phyloP scores from a whole-genome alignment of 805 yeast species.

The Teunomyces lycoperdinae region DNA sequence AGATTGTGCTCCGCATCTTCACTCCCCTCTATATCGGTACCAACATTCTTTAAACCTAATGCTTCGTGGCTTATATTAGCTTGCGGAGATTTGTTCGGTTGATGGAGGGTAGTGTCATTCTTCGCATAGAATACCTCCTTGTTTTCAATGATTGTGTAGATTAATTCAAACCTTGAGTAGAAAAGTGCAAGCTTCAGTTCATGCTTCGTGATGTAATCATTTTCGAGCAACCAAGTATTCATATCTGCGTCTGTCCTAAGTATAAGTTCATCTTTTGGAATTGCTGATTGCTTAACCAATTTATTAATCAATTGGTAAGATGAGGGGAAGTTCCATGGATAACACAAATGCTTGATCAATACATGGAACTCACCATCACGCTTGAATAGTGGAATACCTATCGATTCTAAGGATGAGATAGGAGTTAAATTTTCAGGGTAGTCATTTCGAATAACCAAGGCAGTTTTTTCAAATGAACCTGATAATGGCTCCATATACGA shows the following conservation, averaged over 20 bases:
- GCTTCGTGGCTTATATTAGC: not conserved
- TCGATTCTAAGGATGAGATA: conserved; percentile 3
- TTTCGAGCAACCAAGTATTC: conserved; percentile 20
- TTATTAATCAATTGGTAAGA: conserved; percentile 38
- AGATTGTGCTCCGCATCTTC: not conserved
- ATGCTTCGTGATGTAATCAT: conserved; percentile 15
- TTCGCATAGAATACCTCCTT: conserved; percentile 15
- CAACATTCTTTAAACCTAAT: conserved; percentile 5
- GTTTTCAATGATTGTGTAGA: conserved; percentile 21
- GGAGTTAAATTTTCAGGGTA: not conserved
- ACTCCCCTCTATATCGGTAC: not conserved
- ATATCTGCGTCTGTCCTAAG: conserved; percentile 14
- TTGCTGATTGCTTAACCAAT: conserved; percentile 20
- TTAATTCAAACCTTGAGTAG: conserved; percentile 22
- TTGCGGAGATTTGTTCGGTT: not conserved
- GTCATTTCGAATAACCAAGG: not conserved
- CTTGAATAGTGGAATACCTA: conserved; percentile 10
- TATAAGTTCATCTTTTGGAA: conserved; percentile 16
- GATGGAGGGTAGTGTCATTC: not conserved
- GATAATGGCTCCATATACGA: not conserved
- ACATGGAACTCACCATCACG: conserved; percentile 15
- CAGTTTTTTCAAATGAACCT: not conserved
- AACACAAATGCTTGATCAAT: conserved; percentile 30
- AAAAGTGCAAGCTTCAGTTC: conserved; percentile 21
- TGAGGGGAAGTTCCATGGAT: conserved; percentile 39